These are phyloP conservation scores for Paramarasmius palmivorus DNA, from an alignment of 1,284 basidiomycete genomes.

Conservation along the genomic window DNA sequence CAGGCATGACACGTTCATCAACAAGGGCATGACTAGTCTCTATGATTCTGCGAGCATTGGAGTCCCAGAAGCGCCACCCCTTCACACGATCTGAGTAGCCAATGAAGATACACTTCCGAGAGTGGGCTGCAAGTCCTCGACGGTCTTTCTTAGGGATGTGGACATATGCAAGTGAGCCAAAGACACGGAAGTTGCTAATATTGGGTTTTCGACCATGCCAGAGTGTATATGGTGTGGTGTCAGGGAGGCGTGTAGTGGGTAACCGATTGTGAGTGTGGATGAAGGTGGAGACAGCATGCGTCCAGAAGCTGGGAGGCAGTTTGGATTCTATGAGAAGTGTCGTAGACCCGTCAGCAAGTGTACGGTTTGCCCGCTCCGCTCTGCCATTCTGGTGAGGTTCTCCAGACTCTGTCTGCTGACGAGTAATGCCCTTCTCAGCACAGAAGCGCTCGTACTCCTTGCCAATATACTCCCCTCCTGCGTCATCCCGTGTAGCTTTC, in stretches of 20 bases:
- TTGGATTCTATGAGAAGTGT: conserved; percentile 18
- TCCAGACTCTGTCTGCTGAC: conserved; percentile 18
- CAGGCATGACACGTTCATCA: conserved; percentile 26
- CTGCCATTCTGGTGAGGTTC: conserved; percentile 24
- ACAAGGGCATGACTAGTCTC: conserved; percentile 27
- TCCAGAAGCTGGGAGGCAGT: conserved; percentile 21
- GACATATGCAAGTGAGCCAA: conserved; percentile 35
- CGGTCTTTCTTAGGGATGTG: conserved; percentile 31
- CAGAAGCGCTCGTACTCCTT: conserved; percentile 24
- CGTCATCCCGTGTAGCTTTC: conserved; percentile 23
- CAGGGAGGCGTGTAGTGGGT: conserved; percentile 18
- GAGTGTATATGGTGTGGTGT: conserved; percentile 4
- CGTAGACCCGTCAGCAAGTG: conserved; percentile 18
- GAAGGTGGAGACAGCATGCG: conserved; percentile 12
- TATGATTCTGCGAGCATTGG: conserved; percentile 19
- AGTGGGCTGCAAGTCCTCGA: conserved; percentile 26
- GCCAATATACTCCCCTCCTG: conserved; percentile 29
- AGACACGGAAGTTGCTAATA: conserved; percentile 27
- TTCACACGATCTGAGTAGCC: conserved; percentile 27
- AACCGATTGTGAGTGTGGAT: conserved; percentile 16
- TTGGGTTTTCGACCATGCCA: conserved; percentile 21
- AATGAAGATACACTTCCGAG: conserved; percentile 34
- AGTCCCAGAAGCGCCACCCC: conserved; percentile 32
- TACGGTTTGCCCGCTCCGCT: conserved; percentile 16
- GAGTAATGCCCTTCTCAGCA: conserved; percentile 17